phyloP scores from a whole-genome alignment of 2,329 filamentous ascomycete genomes.

The Geosmithia putterillii region DNA sequence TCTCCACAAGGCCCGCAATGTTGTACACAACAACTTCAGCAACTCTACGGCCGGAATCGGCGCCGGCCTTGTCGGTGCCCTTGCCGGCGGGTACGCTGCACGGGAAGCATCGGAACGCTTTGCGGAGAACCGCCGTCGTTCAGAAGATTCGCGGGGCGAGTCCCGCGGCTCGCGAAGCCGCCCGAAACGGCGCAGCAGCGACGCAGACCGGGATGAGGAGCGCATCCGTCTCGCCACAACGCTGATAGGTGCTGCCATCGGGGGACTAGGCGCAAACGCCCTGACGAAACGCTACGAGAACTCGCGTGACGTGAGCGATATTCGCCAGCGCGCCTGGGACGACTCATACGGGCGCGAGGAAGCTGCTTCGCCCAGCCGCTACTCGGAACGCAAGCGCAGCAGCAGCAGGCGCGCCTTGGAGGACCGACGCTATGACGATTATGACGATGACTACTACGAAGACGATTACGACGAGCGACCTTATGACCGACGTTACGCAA shows the following conservation, averaged over 20 bases:
- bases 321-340: conserved; percentile 21
- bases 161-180: conserved; percentile 2
- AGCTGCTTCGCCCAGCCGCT: conserved; percentile 11
- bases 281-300: conserved; percentile 30
- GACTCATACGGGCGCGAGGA: conserved; percentile 15
- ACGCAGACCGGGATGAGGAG: conserved; percentile 10
- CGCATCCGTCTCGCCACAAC: conserved; percentile 30
- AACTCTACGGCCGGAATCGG: conserved; percentile 35
- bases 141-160: conserved; percentile 1
- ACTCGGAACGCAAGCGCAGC: conserved; percentile 5
- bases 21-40: conserved; percentile 33
- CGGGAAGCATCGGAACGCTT: conserved; percentile 32
- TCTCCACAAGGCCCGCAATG: conserved; percentile 24
- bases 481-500: background rate
- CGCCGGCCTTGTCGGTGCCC: conserved; percentile 37
- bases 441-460: conserved; percentile 5
- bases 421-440: conserved; percentile 1
- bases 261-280: conserved; percentile 40
- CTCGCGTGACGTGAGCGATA: conserved; percentile 17
- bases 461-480: background rate
- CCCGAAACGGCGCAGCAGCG: conserved; percentile 10
- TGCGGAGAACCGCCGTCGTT: conserved; percentile 15
- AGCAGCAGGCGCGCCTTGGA: conserved; percentile 1
- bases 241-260: conserved; percentile 40
- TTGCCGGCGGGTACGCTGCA: conserved; percentile 41